Evolutionary conservation across 2,329 filamentous ascomycete species (phyloP).

Genomic region (Paraphaeosphaeria sporulosa): DNA sequence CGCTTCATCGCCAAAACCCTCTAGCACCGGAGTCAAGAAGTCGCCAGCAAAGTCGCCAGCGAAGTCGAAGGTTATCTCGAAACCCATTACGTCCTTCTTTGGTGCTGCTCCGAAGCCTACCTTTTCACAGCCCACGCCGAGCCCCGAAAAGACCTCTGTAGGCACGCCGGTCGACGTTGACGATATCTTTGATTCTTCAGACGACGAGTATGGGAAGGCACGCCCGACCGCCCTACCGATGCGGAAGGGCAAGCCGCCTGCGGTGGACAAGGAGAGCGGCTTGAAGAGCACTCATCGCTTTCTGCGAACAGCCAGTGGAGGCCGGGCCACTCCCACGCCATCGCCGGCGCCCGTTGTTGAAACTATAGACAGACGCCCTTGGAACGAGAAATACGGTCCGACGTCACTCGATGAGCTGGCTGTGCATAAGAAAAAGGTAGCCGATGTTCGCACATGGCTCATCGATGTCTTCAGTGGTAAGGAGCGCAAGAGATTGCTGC

Average conservation of each 20-base stretch:
- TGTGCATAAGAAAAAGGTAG: conserved; percentile 93
- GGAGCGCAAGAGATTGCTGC: conserved; percentile 71
- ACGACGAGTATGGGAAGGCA: conserved; percentile 35
- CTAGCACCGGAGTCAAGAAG: conserved; percentile 28
- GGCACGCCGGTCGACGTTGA: conserved; percentile 38
- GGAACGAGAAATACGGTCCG: conserved; percentile 87
- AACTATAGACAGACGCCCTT: conserved; percentile 72
- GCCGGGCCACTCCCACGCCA: conserved; percentile 38
- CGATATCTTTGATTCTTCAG: conserved; percentile 48
- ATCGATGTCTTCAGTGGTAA: conserved; percentile 73
- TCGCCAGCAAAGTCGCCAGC: conserved; percentile 42
- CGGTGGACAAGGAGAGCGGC: conserved; percentile 24
- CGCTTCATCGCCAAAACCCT: conserved; percentile 31
- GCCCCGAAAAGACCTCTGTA: conserved; percentile 45
- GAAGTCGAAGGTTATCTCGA: conserved; percentile 49
- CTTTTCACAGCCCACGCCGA: conserved; percentile 49
- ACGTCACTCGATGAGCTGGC: conserved; percentile 80
- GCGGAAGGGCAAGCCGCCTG: conserved; percentile 38
- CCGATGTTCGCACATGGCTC: conserved; percentile 85
- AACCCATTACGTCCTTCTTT: conserved; percentile 60
- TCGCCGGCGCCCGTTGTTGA: conserved; percentile 31
- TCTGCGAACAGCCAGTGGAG: conserved; percentile 47
- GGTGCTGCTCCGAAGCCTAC: conserved; percentile 53
- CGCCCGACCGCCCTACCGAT: conserved; percentile 35
- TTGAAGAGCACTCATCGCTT: conserved; percentile 55